Evolutionary conservation across 164 flowering plant genomes (phyloP).

Genomic region (Aristolochia californica): DNA sequence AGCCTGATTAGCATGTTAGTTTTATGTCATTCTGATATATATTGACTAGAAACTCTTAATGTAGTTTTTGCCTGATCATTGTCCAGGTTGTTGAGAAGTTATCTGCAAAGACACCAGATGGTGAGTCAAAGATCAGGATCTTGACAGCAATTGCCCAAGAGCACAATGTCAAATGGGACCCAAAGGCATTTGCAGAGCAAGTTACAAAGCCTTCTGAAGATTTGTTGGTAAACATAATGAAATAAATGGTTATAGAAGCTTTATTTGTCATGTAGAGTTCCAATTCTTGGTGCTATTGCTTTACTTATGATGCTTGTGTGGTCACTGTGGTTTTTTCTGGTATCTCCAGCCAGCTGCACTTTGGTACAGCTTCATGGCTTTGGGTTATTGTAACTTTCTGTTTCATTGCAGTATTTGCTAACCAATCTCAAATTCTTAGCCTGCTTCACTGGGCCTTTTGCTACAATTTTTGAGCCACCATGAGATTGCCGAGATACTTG

Average conservation of each 20-base stretch:
- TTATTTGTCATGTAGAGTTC: not conserved
- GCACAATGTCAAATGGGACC: slow-evolving; percentile 76
- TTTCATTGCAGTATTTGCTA: too few relatives aligned
- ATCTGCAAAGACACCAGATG: slow-evolving; percentile 77
- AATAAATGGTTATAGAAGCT: not conserved
- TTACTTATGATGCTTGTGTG: too few relatives aligned
- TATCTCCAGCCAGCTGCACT: too few relatives aligned
- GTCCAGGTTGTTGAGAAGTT: slow-evolving; percentile 82
- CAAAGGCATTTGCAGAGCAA: slow-evolving; percentile 36
- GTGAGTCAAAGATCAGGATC: slow-evolving; percentile 63
- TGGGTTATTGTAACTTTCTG: too few relatives aligned
- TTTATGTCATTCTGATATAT: not conserved
- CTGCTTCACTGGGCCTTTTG: too few relatives aligned
- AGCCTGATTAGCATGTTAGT: not conserved
- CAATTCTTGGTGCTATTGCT: too few relatives aligned
- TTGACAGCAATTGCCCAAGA: slow-evolving; percentile 71
- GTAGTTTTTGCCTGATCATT: not conserved
- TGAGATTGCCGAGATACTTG: too few relatives aligned
- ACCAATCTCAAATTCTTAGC: too few relatives aligned
- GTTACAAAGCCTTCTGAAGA: slow-evolving; percentile 38
- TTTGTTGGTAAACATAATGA: slow-evolving; percentile 36
- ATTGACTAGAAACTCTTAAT: not conserved
- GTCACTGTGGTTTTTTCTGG: too few relatives aligned
- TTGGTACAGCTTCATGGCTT: too few relatives aligned
- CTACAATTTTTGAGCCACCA: too few relatives aligned